Conservation (phyloP, 805 yeast genomes). For the Lachancea quebecensis region DNA sequence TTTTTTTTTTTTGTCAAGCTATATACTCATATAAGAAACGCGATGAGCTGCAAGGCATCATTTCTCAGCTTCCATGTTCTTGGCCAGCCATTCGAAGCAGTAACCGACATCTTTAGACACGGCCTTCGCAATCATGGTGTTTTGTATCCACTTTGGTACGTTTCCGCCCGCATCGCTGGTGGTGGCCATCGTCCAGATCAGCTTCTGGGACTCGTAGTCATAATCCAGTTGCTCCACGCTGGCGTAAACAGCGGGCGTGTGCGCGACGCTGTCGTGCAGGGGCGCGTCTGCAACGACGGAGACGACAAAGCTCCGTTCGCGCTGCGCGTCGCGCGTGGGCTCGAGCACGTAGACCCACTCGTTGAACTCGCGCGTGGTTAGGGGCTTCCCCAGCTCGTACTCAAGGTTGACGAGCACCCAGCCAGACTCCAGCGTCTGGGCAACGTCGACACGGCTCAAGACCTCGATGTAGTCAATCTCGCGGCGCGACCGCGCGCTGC, state of each 20-base stretch:
- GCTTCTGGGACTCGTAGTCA: constrained; percentile 11
- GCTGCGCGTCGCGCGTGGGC: constrained; percentile 12
- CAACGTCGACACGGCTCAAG: constrained; percentile 21
- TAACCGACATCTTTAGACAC: constrained; percentile 36
- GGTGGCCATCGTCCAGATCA: constrained; percentile 36
- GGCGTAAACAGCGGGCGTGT: constrained; percentile 32
- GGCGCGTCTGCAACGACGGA: constrained; percentile 28
- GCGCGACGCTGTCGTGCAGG: constrained; percentile 16
- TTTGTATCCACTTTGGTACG: constrained; percentile 37
- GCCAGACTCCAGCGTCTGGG: constrained; percentile 15
- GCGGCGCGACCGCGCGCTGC: constrained; percentile 26
- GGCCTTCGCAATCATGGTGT: constrained; percentile 34
- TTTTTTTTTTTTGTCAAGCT: background rate
- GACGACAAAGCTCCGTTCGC: constrained; percentile 20
- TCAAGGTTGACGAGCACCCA: constrained; percentile 31
- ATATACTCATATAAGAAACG: no score
- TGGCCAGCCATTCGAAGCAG: constrained; percentile 23
- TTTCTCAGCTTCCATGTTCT: no score
- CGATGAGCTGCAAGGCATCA: no score
- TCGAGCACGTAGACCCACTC: constrained; percentile 31
- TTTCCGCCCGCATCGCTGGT: constrained; percentile 36
- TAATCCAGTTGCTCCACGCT: constrained; percentile 32
- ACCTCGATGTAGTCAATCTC: constrained; percentile 34
- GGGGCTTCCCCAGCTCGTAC: constrained; percentile 34
- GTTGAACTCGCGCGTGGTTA: constrained; percentile 34